Evolutionary conservation across 345 rosid genomes (phyloP), one percentile per base, ranked within the genome.

Genomic region (Combretum micranthum): DNA sequence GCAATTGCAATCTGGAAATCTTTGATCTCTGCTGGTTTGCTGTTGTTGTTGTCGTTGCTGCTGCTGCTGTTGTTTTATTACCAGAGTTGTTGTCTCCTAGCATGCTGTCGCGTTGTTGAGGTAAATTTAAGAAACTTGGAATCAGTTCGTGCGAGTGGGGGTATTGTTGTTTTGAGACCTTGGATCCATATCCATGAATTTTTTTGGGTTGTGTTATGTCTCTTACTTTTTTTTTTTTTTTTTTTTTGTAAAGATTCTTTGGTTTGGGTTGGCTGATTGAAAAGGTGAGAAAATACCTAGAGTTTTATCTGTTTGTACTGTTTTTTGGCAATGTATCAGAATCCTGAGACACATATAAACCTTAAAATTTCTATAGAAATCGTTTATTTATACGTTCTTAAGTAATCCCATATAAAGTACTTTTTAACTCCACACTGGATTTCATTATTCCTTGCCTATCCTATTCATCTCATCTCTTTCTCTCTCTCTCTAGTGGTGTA

Each of bases 1-100:
- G 92, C 80, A 20, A 75, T 70, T 52, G 72, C 76, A 75, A 84
- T 82, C 84, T 89, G 87, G 47, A 84, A 83, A 69, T 83, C 94
- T 69, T 86, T 86, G 63, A 84, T 57, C 72, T 84, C 84, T 2
- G 86, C 71, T 59, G 82, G 71, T 63, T 82, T 82, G 51, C 59
- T 80, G 44, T 83, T 76, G 16, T 61, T 71, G 79, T 60, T 80
- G 71, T n/a, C 66, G 78, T 32, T 70, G 69, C 42, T 57, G 71
- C 13, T 72, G 80, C n/a, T n/a, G n/a, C n/a, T n/a, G n/a, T n/a
- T n/a, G n/a, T n/a, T n/a, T 4, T 60, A 54, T 2, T 71, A 64
- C 15, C 15, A 25, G 4, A 52, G 68, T 15, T 65, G 77, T 48
- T 59, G 80, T 32, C 39, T 32, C 39, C 39, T 32, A 32, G 10